These are phyloP conservation scores for Scedosporium apiospermum DNA, from an alignment of 2,329 filamentous ascomycete genomes.

Conservation along the genomic window DNA sequence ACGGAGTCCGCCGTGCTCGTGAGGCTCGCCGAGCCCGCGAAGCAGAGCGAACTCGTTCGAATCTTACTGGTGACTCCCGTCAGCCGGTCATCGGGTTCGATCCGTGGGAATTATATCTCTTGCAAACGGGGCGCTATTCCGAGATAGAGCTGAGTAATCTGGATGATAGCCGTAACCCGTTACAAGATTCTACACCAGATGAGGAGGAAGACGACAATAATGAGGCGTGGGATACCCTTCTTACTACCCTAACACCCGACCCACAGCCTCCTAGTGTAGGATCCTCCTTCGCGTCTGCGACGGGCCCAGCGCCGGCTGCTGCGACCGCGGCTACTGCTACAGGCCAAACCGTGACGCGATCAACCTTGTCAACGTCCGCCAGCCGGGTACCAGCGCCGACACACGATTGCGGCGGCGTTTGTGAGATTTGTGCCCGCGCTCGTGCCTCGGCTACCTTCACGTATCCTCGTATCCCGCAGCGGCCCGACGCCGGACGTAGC, in stretches of 20 bases:
- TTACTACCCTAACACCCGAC: constrained; percentile 73
- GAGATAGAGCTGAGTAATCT: constrained; percentile 50
- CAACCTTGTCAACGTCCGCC: not conserved
- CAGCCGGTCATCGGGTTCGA: not conserved
- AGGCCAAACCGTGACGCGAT: constrained; percentile 5
- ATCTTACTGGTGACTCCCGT: not conserved
- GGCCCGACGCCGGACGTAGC: constrained; percentile 8
- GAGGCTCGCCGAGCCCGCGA: not conserved
- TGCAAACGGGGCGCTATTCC: not conserved
- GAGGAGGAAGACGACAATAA: constrained; percentile 34
- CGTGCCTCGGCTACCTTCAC: not conserved
- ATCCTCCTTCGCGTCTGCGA: constrained; percentile 69
- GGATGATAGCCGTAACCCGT: constrained; percentile 70
- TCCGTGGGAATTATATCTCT: constrained; percentile 2
- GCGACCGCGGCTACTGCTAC: constrained; percentile 23
- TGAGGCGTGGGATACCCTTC: constrained; percentile 68
- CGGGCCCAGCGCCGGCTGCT: too few species aligned
- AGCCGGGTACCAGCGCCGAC: not conserved
- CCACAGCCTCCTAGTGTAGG: constrained; percentile 69
- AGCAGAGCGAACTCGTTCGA: not conserved
- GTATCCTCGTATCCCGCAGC: not conserved
- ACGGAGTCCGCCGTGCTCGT: not conserved
- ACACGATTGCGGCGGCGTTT: not conserved
- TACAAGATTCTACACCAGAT: not conserved
- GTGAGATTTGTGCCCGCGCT: not conserved